Conservation (phyloP, 768 basidiomycete genomes). For the Lactifluus volemus region DNA sequence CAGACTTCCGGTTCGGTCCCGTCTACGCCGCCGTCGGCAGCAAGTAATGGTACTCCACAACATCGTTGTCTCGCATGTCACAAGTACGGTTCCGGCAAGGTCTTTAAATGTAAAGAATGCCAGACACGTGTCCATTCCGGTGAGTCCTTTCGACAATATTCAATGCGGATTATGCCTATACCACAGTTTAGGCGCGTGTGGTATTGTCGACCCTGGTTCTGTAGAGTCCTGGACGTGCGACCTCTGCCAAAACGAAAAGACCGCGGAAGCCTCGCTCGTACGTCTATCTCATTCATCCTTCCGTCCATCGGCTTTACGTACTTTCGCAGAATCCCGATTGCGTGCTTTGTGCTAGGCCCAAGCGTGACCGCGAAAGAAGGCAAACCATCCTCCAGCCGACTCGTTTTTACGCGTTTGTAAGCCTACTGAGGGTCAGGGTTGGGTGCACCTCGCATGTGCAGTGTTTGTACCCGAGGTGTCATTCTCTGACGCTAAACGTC, state of each 20-base stretch:
- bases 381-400: conserved; percentile 42
- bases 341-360: conserved; percentile 66
- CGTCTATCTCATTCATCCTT: conserved; percentile 21
- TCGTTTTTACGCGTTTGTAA: conserved; percentile 71
- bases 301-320: neutral
- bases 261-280: conserved; percentile 75
- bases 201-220: conserved; percentile 52
- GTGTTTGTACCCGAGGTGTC: conserved; percentile 80
- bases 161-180: neutral
- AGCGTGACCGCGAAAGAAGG: conserved; percentile 41
- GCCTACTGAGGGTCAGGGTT: conserved; percentile 88
- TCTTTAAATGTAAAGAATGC: conserved; percentile 77
- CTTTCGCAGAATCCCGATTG: conserved; percentile 64
- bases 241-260: conserved; percentile 76
- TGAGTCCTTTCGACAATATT: conserved; percentile 25
- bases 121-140: conserved; percentile 75
- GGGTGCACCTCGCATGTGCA: conserved; percentile 87
- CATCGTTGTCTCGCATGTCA: conserved; percentile 68
- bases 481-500: conserved; percentile 63
- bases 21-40: conserved; percentile 56
- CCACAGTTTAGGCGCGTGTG: conserved; percentile 46
- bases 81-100: conserved; percentile 69
- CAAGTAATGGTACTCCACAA: conserved; percentile 36
- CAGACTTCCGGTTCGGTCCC: conserved; percentile 39
- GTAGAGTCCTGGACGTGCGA: conserved; percentile 81